A percentile compares a stretch with the other conserved stretches of the same genome.
These are phyloP conservation scores for Trametes sanguinea DNA, from an alignment of 768 basidiomycete species.

Conservation along the genomic window DNA sequence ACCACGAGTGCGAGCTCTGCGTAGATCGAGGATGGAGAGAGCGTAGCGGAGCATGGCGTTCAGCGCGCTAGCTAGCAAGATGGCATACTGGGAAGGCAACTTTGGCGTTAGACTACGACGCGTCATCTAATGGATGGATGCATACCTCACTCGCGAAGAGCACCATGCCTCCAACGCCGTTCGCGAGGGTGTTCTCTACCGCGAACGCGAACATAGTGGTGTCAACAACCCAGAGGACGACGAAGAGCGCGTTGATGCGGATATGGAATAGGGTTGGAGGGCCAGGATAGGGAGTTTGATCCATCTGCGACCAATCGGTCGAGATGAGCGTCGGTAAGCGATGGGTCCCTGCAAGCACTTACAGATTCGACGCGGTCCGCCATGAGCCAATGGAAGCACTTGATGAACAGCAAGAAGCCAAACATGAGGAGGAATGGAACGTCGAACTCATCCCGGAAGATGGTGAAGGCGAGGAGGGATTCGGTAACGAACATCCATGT, in stretches of 20 bases:
- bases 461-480: conserved; percentile 93
- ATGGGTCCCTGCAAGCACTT: conserved; percentile 30
- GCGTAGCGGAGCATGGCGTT: conserved; percentile 82
- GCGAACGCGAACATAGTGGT: conserved; percentile 77
- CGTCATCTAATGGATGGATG: conserved; percentile 2
- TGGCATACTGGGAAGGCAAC: conserved; percentile 67
- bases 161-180: conserved; percentile 89
- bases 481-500: conserved; percentile 99
- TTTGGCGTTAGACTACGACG: neutral
- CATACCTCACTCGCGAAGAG: conserved; percentile 92
- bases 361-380: conserved; percentile 97
- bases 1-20: conserved; percentile 73
- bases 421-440: conserved; percentile 93
- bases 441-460: conserved; percentile 95
- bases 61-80: conserved; percentile 77
- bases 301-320: conserved; percentile 67
- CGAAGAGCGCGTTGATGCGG: conserved; percentile 74
- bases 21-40: conserved; percentile 78
- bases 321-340: neutral
- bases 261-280: conserved; percentile 83
- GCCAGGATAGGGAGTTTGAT: conserved; percentile 88
- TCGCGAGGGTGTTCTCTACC: conserved; percentile 73
- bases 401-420: conserved; percentile 89
- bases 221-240: conserved; percentile 75
- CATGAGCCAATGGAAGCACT: conserved; percentile 98